Base-by-base conservation (phyloP, 164 flowering plant genomes). In the Piper betle region DNA sequence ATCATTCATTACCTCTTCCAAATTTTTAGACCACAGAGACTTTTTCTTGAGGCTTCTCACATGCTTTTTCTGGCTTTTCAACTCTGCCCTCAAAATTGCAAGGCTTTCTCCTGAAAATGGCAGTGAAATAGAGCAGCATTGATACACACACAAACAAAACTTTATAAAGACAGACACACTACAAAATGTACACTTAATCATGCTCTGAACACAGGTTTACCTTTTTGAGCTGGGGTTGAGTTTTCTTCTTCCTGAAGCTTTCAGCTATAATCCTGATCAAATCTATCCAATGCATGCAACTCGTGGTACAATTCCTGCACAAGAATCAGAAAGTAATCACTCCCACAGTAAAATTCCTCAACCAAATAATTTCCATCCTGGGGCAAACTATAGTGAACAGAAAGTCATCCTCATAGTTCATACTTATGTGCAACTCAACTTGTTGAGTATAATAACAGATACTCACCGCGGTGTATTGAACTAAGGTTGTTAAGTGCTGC, bases 281-380 rank as follows among this genome's bases (percentile, higher is more conserved):
- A 86, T 78, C 97, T 83, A 72, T 91, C 97, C 78, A 83, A 67
- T 20, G 96, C 86, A 79, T 88, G 91, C 75, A 79, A 71, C 70
- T 88, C 97, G 71, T 91, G 97, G 72, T 91, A 91, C 39, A 91
- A 72, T 72, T 91, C 97, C 97, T 91, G 80, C 69, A 72, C 68
- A 62, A 68, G 58, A 25, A 25, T 25, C 72, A 42, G 62, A 74
- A 42, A 64, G 37, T 37, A 5, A 48, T 54, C 37, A 43, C 33
- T 52, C 18, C 15, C 66, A 46, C 15, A 46, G 11, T 46, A 46
- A 46, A 46, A 42, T 42, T 46, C 33, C 15, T 46, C 50, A 10
- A 46, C 2, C 10, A 6, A 9, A 2, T 46, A 10, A 46, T 46
- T 10, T 46, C 50, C 50, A 8, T 9, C 50, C 50, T 6, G 12